Evolutionary conservation across 352 stramenopile species (phyloP), one percentile per base, ranked within the genome.

Genomic region (Pythium rhizo-oryzae): DNA sequence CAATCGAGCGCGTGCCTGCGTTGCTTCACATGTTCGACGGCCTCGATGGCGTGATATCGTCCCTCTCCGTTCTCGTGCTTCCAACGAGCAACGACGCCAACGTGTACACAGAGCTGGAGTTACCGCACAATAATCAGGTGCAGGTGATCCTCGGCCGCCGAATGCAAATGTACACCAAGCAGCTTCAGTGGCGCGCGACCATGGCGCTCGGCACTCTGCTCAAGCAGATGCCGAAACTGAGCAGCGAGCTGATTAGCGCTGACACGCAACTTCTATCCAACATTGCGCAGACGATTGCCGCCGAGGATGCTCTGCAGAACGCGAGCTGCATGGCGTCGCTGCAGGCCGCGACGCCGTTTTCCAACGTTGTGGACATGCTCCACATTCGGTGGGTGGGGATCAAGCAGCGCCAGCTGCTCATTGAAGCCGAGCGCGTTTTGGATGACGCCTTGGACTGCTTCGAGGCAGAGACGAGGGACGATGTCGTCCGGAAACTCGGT

Each of bases 11-110:
- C 5, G 82, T 96, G n/a, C 86, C 89, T 21, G 77, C 84, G 21
- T 62, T 92, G 51, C 50, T 92, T 0, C 73, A 88, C 25, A 96
- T 96, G 87, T 94, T 94, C 66, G 79, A 94, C 41, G 73, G 79
- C 13, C 43, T 92, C 30, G 84, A 92, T 43, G 60, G 43, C 13
- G 76, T 92, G 33, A 72, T 92, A 12, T 69, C 60, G 9, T 75
- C 78, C 2, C 71, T 94, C 16, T 89, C 84, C 5, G 70, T 77
- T 8, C 77, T 92, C 54, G 66, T 86, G 43, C 71, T 87, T 8
- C 61, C 68, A 0, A 65, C 56, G 25, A 69, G 56, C 15, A 53
- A 78, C 33, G 79, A 88, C 15, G 70, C 77, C 13, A 41, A 63
- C 4, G 60, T 66, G 1, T 76, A 88, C 35, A 74, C 33, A 5